Base-by-base conservation (phyloP, 768 basidiomycete species). In the Boletales sp. region DNA sequence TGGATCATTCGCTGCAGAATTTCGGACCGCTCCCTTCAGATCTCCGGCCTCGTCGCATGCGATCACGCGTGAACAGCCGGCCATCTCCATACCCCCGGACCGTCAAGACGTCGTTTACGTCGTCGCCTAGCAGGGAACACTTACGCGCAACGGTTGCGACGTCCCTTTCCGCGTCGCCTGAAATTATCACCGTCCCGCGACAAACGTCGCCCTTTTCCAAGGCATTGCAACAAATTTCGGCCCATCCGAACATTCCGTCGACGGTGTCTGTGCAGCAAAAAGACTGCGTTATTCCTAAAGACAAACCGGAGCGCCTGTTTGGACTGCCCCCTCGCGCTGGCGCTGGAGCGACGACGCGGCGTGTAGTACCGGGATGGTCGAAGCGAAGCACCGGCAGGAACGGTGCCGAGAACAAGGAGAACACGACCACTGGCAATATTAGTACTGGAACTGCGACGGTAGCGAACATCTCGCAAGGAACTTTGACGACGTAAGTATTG, bases 1-100 rank as follows among this genome's bases (percentile, higher is more conserved):
- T 90, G 1, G 78, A 87, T 46, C 81, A 88, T 44, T 90, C 87
- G 1, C 70, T 87, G 33, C 75, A 86, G 65, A 86, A 72, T 46
- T 90, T 79, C 45, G 80, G 82, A 0, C 85, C 86, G 6, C 78
- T 90, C n/a, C 83, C 89, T 0, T 82, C 81, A 0, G 86, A 89
- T 44, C 74, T 88, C 17, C 79, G 82, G 7, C 75, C 77, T 21
- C 81, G 74, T 44, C 82, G 84, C 15, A 63, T 76, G 40, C 78
- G 86, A 33, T 86, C 84, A 1, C 77, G 87, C 13, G 87, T 83
- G 0, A 75, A 79, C 28, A 90, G 88, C 25, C 75, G 89, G 15
- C 73, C 86, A 0, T 86, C 86, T 5, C 89, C 88, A 0, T 90
- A 91, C 53, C 86, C 87, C 33, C 75, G 83, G 13, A 60, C 71